Conservation (phyloP, 1,139 yeast species). For the Eremothecium cymbalariae region DNA sequence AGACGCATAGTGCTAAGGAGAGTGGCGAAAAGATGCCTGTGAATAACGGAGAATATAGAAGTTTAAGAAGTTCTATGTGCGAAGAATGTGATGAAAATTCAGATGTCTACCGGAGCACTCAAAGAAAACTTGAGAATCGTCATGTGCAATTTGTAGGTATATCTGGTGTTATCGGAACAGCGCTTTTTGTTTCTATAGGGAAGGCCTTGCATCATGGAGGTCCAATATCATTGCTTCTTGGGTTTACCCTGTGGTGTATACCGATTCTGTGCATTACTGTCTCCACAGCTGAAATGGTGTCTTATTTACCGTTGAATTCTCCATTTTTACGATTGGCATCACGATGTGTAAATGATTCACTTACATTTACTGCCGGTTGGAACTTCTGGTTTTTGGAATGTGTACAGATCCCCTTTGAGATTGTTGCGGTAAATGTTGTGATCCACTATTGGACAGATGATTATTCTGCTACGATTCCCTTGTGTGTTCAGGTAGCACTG, state of each 20-base stretch:
- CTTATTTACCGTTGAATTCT: conserved; percentile 64
- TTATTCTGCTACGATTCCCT: conserved; percentile 58
- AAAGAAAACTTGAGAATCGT: conserved; percentile 44
- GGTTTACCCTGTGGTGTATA: conserved; percentile 51
- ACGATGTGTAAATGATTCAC: conserved; percentile 55
- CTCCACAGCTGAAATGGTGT: conserved; percentile 76
- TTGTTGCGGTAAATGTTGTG: conserved; percentile 70
- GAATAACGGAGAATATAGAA: no score
- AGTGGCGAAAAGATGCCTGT: no score
- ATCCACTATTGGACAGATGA: conserved; percentile 75
- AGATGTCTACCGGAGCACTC: conserved; percentile 17
- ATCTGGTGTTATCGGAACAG: conserved; percentile 84
- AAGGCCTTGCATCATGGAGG: conserved; percentile 64
- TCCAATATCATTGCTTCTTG: conserved; percentile 65
- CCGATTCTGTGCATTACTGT: conserved; percentile 62
- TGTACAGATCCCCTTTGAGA: conserved; percentile 71
- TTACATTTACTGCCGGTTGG: conserved; percentile 73
- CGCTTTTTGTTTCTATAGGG: conserved; percentile 68
- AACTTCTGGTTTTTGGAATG: conserved; percentile 74
- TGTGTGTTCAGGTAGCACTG: conserved; percentile 53
- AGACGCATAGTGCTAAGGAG: no score
- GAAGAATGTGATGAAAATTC: no score
- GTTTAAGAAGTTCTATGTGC: no score
- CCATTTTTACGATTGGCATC: conserved; percentile 52
- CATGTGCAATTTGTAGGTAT: conserved; percentile 73